Percentiles rank a stretch among this genome's conserved stretches.
Conservation (phyloP, 768 basidiomycete genomes). For the Sarcodon sp. region DNA sequence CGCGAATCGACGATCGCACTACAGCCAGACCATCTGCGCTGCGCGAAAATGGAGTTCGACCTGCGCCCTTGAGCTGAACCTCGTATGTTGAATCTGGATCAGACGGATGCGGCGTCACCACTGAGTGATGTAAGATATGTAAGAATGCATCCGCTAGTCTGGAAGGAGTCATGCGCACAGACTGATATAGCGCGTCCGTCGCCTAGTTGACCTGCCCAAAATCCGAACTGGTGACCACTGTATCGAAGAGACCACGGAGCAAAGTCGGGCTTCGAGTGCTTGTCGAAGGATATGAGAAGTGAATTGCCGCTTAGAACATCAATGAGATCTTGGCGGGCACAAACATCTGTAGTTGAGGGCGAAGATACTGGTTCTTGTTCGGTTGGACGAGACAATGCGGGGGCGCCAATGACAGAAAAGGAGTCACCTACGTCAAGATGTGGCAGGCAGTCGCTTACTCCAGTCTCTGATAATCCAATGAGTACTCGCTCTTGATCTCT, state of each 20-base stretch:
- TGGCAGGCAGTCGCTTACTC: constrained; percentile 67
- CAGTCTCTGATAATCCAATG: constrained; percentile 59
- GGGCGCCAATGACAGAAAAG: constrained; percentile 49
- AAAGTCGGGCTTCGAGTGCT: constrained; percentile 19
- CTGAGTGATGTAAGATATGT: constrained; percentile 20
- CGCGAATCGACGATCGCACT: constrained; percentile 85
- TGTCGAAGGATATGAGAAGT: constrained; percentile 28
- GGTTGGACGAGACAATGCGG: constrained; percentile 26
- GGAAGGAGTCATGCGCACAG: constrained; percentile 23
- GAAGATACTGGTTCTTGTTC: constrained; percentile 14
- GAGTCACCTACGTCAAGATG: constrained; percentile 83
- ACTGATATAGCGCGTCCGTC: constrained; percentile 94
- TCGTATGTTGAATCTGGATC: constrained; percentile 52
- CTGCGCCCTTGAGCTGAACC: constrained; percentile 90
- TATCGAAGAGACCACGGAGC: constrained; percentile 81
- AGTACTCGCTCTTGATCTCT: constrained; percentile 45
- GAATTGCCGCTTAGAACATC: constrained; percentile 75
- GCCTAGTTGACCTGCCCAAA: constrained; percentile 90
- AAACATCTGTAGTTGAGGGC: constrained; percentile 18
- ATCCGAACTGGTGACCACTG: constrained; percentile 84
- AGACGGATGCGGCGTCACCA: constrained; percentile 63
- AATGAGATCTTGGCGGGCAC: constrained; percentile 55
- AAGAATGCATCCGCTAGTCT: not conserved
- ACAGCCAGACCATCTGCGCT: constrained; percentile 93
- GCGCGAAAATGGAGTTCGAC: constrained; percentile 88